Percentiles rank a stretch among this genome's conserved stretches.
Evolutionary conservation across 2,329 filamentous ascomycete species (phyloP).

Genomic region (Fusarium chlamydosporum): DNA sequence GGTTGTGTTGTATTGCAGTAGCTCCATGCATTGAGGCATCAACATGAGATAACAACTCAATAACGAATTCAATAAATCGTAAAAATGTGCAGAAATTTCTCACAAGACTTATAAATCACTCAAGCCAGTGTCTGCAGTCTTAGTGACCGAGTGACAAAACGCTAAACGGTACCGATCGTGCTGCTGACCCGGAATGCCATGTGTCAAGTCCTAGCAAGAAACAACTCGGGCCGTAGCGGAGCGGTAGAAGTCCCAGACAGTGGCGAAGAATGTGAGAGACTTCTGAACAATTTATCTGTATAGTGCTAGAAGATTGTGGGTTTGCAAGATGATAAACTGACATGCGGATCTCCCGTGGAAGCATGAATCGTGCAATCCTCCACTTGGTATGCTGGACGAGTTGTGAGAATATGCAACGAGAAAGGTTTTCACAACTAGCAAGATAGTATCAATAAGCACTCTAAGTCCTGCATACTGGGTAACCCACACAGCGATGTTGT

Average conservation of each 20-base stretch:
- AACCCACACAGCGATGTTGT: constrained; percentile 1
- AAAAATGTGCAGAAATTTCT: neutral
- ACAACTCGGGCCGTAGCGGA: constrained; percentile 19
- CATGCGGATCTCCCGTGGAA: constrained; percentile 7
- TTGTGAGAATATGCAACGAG: neutral
- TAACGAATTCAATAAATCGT: too few species aligned
- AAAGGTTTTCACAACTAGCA: constrained; percentile 10
- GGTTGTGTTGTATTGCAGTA: constrained; percentile 4
- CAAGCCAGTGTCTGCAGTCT: constrained; percentile 4
- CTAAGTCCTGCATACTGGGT: constrained; percentile 1
- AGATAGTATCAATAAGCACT: neutral
- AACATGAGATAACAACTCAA: neutral
- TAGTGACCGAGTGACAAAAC: constrained; percentile 6
- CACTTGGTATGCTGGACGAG: neutral
- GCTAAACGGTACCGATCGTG: constrained; percentile 16
- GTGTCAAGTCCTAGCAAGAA: constrained; percentile 9
- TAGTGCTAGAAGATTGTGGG: neutral
- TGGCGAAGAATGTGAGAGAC: constrained; percentile 11
- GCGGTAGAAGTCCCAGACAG: constrained; percentile 3
- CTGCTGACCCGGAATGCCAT: constrained; percentile 5
- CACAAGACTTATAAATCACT: constrained; percentile 21
- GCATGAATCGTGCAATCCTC: constrained; percentile 18
- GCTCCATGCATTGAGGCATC: neutral
- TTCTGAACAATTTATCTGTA: neutral
- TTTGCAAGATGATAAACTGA: neutral